phyloP scores from a whole-genome alignment of 768 basidiomycete genomes.

The Hygrophoropsis aurantiaca region DNA sequence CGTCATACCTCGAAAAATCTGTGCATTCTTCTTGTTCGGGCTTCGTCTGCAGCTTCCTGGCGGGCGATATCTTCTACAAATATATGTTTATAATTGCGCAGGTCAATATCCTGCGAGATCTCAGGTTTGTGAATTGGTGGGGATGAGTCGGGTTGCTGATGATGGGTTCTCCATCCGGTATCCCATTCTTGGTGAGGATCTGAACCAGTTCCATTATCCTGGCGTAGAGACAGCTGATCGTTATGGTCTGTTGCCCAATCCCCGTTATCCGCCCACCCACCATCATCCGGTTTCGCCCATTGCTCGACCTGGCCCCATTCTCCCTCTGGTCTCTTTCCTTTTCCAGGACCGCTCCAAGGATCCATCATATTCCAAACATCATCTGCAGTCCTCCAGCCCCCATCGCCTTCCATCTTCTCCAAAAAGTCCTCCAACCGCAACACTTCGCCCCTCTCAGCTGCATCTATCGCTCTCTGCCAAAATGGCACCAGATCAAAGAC shows the following conservation, averaged over 20 bases:
- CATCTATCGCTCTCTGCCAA: constrained; percentile 50
- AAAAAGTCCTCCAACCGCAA: constrained; percentile 46
- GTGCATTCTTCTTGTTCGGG: constrained; percentile 47
- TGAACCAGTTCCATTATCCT: neutral
- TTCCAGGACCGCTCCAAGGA: constrained; percentile 14
- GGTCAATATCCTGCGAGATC: neutral
- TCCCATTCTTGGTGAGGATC: too few relatives aligned
- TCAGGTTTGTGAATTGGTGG: neutral
- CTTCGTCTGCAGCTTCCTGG: constrained; percentile 36
- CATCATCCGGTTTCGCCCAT: constrained; percentile 9
- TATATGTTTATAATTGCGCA: constrained; percentile 19
- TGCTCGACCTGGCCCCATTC: constrained; percentile 13
- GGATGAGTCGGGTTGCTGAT: neutral
- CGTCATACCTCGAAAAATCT: constrained; percentile 47
- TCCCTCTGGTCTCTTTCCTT: neutral
- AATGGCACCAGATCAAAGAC: constrained; percentile 52
- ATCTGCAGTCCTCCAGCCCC: constrained; percentile 27
- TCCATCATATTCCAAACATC: constrained; percentile 31
- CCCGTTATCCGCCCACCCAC: constrained; percentile 19
- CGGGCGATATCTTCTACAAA: constrained; percentile 51
- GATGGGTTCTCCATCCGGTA: neutral
- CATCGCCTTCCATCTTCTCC: constrained; percentile 36
- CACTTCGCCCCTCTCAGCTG: constrained; percentile 45
- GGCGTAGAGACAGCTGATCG: neutral
- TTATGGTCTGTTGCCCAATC: constrained; percentile 11